Conservation (phyloP, 2,329 filamentous ascomycete genomes). For the Aspergillus floridensis region DNA sequence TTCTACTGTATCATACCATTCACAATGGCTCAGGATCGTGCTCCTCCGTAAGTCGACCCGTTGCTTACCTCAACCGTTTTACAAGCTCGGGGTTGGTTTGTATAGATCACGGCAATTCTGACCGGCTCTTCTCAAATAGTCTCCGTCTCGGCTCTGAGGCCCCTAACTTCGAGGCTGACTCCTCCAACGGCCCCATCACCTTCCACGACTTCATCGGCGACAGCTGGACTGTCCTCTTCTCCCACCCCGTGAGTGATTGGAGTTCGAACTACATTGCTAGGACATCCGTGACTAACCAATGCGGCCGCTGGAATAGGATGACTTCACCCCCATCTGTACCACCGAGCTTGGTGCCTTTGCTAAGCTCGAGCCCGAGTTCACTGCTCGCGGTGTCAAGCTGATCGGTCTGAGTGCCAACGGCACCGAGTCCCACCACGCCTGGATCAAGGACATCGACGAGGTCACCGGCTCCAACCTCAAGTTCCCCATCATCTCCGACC, state of each 20-base stretch:
- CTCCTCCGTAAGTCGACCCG: conserved; percentile 40
- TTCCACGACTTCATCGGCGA: conserved; percentile 71
- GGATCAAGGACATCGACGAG: conserved; percentile 88
- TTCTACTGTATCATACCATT: conserved; percentile 4
- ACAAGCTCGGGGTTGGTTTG: not conserved
- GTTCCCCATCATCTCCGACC: conserved; percentile 82
- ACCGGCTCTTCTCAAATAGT: conserved; percentile 28
- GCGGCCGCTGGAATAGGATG: conserved; percentile 39
- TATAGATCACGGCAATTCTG: conserved; percentile 10
- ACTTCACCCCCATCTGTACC: conserved; percentile 95
- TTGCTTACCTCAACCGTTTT: not conserved
- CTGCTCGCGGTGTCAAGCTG: conserved; percentile 82
- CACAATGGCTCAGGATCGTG: conserved; percentile 45
- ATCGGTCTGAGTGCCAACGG: conserved; percentile 87
- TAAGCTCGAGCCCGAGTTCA: conserved; percentile 86
- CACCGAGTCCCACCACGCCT: conserved; percentile 76
- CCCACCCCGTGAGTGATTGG: conserved; percentile 54
- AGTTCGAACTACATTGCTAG: not conserved
- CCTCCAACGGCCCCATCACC: conserved; percentile 64
- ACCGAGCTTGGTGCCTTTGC: conserved; percentile 94
- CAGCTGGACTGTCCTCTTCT: conserved; percentile 70
- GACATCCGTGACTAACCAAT: not conserved
- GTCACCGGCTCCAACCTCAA: conserved; percentile 67
- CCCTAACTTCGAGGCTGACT: conserved; percentile 68
- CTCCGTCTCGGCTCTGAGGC: conserved; percentile 65